These are phyloP conservation scores for Nitzschia sp. DNA, from an alignment of 108 stramenopile species.

Conservation along the genomic window DNA sequence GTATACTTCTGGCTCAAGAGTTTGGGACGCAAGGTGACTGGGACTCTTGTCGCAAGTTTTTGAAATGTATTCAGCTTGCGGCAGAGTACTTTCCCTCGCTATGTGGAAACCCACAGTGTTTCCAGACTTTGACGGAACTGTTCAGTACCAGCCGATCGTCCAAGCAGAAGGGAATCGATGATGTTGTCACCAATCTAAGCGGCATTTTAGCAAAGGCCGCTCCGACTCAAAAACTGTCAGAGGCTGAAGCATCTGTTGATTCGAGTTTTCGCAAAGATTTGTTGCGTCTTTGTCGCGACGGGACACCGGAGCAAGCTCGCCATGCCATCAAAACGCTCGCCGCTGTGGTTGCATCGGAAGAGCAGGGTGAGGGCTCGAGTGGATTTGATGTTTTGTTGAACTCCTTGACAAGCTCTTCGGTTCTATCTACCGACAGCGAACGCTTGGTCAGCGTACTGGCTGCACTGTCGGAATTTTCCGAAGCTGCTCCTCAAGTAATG, in stretches of 20 bases:
- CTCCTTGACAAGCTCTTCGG: conserved; percentile 52
- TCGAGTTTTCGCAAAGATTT: not conserved
- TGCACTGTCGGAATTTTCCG: conserved; percentile 69
- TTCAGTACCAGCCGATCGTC: conserved; percentile 44
- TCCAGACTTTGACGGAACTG: conserved; percentile 60
- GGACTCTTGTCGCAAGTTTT: conserved; percentile 48
- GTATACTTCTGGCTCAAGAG: conserved; percentile 76
- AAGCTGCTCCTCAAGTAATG: conserved; percentile 68
- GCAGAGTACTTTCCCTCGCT: conserved; percentile 53
- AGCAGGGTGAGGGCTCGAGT: conserved; percentile 16
- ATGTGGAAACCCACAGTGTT: conserved; percentile 53
- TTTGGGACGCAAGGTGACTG: conserved; percentile 63
- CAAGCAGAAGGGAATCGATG: conserved; percentile 46
- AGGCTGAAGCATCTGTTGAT: not conserved
- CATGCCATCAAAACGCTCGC: conserved; percentile 73
- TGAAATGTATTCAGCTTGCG: conserved; percentile 57
- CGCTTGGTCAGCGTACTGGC: conserved; percentile 60
- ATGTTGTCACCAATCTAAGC: conserved; percentile 64
- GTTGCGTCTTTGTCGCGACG: conserved; percentile 39
- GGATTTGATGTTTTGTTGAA: conserved; percentile 48
- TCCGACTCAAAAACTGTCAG: conserved; percentile 16
- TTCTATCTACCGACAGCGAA: not conserved
- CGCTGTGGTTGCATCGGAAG: conserved; percentile 45
- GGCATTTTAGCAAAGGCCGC: conserved; percentile 66
- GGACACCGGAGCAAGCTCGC: conserved; percentile 81